Evolutionary conservation across 306 rosid genomes (phyloP), one percentile per base, ranked within the genome.

Genomic region (Lathyrus sativus): DNA sequence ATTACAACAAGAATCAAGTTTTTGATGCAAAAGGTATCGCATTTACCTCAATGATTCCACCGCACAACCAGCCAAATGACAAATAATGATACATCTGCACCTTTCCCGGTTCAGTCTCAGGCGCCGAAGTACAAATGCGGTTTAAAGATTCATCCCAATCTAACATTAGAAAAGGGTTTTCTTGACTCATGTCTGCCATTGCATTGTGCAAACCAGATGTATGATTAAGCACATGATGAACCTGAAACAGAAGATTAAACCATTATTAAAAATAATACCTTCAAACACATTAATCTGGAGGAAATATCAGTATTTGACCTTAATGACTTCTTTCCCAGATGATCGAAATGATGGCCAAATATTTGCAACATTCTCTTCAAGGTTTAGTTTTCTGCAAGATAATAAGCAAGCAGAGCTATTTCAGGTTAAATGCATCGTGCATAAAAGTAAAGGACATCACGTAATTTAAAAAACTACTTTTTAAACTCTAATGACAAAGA

Each of bases 161-260:
- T 28, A 78, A 42, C 83, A 88, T 60, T 37, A 85, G 68, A 39
- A 88, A 64, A 61, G 96, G 96, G 74, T 90, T 74, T 85, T 88
- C 97, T 73, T 64, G 72, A 64, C 5, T 17, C 7, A 71, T 26
- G 62, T 83, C 83, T 63, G 83, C 86, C 86, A 85, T 63, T 56
- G 96, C 97, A 77, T 89, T 95, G 83, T 88, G 99, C 86, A 95
- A 85, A 60, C 99, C 97, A 72, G 99, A 84, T 66, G 96, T 91
- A 85, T 95, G 99, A 76, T 91, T 88, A 78, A 95, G 99, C 73
- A 88, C 96, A 41, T 91, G 97, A 81, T 95, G 96, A 72, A 95
- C 96, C 99, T 95, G 81, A 60, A 68, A 77, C 24, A 65, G 48
- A 44, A 15, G 54, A 56, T 19, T 19, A 48, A 49, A 71, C 60